These are phyloP conservation scores for Pseudonitzschia delicatissima DNA, from an alignment of 108 stramenopile species.

Conservation along the genomic window DNA sequence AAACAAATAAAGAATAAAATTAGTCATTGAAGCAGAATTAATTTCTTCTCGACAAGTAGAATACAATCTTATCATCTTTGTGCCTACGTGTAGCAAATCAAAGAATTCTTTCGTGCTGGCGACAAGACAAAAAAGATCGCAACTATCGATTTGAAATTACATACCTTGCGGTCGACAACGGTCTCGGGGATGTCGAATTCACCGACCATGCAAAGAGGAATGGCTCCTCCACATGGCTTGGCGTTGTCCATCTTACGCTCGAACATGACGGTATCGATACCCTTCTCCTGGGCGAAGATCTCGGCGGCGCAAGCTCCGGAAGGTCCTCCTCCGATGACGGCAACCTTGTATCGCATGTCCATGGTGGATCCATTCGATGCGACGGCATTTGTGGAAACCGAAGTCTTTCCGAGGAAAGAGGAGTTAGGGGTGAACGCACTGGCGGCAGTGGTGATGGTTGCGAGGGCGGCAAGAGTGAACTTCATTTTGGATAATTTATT, in stretches of 20 bases:
- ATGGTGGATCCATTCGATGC: conserved; percentile 40
- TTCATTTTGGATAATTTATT: conserved; percentile 74
- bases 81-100: too few species aligned
- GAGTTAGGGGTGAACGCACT: conserved; percentile 55
- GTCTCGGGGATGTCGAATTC: conserved; percentile 95
- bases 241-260: conserved; percentile 99
- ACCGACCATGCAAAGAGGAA: conserved; percentile 98
- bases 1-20: background rate
- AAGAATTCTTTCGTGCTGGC: too few species aligned
- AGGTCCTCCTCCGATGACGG: conserved; percentile 96
- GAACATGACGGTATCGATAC: conserved; percentile 91
- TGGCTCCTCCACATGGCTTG: conserved; percentile 98
- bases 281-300: conserved; percentile 92
- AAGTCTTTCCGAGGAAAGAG: conserved; percentile 44
- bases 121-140: background rate
- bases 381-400: conserved; percentile 31
- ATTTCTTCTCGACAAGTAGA: too few species aligned
- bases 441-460: conserved; percentile 34
- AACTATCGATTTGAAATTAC: background rate
- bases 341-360: conserved; percentile 91
- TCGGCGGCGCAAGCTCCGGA: conserved; percentile 97
- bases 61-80: too few species aligned
- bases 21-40: background rate
- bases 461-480: conserved; percentile 44
- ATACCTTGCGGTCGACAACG: conserved; percentile 96